Base-by-base conservation (phyloP, 2,329 filamentous ascomycete genomes). In the Colletotrichum sidae region DNA sequence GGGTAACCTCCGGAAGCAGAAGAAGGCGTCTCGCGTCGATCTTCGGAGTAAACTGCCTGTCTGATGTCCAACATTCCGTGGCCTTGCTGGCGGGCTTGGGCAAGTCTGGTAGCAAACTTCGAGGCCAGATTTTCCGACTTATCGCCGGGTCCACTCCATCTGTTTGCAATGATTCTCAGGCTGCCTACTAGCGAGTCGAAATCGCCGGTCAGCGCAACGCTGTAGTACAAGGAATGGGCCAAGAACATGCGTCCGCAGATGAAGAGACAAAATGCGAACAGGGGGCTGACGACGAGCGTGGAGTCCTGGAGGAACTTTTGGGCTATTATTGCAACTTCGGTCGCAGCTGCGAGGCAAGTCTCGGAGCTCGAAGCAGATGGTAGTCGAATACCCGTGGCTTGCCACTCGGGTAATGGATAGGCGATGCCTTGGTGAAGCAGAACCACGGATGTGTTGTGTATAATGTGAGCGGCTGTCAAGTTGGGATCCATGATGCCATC, bases 401-500 rank as follows among this genome's bases (percentile, higher is more conserved):
- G 63, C 72, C 74, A 78, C 8, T 75, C 72, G 1, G 71, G 50
- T 1, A 74, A 71, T 0, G 76, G 76, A 57, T 78, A 79, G 2
- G 79, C 80, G 17, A 82, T 79, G 11, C 72, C 72, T 50, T 80
- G 77, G 57, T 81, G 79, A 2, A 81, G 72, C 1, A 80, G 72
- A 12, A 81, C 77, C 49, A 81, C 78, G 2, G 79, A 77, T 1
- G 78, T 74, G 59, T 81, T 81, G 62, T 81, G 79, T 2, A 78
- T 80, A 39, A 80, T 76, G 67, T 81, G 79, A 0, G 79, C 78
- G 3, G 81, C 68, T 0, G 78, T 79, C 11, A 81, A 71, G 54
- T 83, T 83, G 4, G 80, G 80, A 58, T 83, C 81, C 73, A 83
- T 78, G 9, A 72, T 72, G 13, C 72, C 72, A 53, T 80, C 76